phyloP scores from a whole-genome alignment of 2,329 filamentous ascomycete genomes.

The Botrytis pseudocinerea region DNA sequence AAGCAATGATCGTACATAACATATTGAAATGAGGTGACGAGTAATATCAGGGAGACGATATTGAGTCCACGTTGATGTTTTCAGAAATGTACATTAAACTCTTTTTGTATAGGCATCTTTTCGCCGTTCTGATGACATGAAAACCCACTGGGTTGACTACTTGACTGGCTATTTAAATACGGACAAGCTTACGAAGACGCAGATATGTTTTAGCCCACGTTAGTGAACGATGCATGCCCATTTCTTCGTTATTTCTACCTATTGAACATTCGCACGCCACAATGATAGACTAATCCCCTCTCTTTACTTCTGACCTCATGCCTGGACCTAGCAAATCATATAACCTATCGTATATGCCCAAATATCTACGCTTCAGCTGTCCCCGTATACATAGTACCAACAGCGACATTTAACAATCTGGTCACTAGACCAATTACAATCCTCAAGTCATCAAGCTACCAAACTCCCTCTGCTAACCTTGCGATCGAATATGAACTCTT shows the following conservation, averaged over 20 bases:
- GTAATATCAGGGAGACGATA: background rate
- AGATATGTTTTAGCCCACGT: background rate
- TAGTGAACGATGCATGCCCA: background rate
- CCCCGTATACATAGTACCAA: too few species aligned
- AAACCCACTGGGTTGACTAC: background rate
- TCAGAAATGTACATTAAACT: background rate
- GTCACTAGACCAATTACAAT: too few species aligned
- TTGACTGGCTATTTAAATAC: background rate
- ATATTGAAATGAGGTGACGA: background rate
- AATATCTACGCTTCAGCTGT: too few species aligned
- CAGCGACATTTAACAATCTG: too few species aligned
- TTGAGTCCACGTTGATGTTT: background rate
- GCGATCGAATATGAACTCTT: too few species aligned
- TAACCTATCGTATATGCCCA: too few species aligned
- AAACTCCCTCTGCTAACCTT: too few species aligned
- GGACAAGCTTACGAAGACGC: background rate
- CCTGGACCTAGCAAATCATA: too few species aligned
- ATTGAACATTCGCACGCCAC: background rate
- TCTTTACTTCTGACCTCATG: too few species aligned
- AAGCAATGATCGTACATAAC: background rate
- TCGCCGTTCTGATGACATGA: background rate
- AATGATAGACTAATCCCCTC: background rate
- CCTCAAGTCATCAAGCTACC: too few species aligned
- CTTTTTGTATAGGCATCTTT: background rate
- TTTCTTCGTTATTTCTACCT: background rate